phyloP scores from a whole-genome alignment of 2,329 filamentous ascomycete genomes.

The Magnaporthales sp. region DNA sequence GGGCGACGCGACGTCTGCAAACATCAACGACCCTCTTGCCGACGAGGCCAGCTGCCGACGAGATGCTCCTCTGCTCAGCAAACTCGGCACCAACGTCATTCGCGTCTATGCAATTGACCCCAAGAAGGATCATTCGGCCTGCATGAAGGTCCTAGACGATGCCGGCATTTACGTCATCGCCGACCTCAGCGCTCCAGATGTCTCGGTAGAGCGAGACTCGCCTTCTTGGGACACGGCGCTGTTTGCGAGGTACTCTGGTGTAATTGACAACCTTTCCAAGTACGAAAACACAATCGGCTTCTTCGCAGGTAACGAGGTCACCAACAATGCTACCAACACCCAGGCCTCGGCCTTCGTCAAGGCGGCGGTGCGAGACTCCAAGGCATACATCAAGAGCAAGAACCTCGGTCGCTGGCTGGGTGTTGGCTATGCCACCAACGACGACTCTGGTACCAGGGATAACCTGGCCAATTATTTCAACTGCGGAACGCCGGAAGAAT shows the following conservation, averaged over 20 bases:
- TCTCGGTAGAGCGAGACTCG: conserved; percentile 61
- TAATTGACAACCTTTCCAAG: conserved; percentile 59
- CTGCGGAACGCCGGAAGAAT: conserved; percentile 49
- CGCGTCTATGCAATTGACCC: conserved; percentile 73
- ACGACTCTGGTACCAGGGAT: conserved; percentile 62
- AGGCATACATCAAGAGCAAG: conserved; percentile 67
- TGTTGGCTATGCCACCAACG: conserved; percentile 74
- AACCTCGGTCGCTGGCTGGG: conserved; percentile 57
- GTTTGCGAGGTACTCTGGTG: conserved; percentile 60
- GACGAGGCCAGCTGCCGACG: conserved; percentile 54
- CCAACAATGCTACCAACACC: conserved; percentile 67
- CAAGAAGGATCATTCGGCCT: conserved; percentile 53
- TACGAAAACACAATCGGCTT: conserved; percentile 75
- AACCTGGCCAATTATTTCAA: conserved; percentile 69
- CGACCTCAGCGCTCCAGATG: conserved; percentile 60
- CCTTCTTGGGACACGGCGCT: conserved; percentile 62
- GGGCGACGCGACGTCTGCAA: conserved; percentile 24
- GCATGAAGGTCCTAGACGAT: conserved; percentile 60
- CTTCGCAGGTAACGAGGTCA: conserved; percentile 77
- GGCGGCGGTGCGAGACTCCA: conserved; percentile 71
- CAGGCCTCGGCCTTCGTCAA: conserved; percentile 70
- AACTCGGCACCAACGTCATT: conserved; percentile 65
- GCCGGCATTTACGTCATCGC: conserved; percentile 73
- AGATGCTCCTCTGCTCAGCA: conserved; percentile 59
- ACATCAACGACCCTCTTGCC: conserved; percentile 54